These are phyloP conservation scores for Isatis tinctoria DNA, from an alignment of 345 rosid species.

Conservation along the genomic window DNA sequence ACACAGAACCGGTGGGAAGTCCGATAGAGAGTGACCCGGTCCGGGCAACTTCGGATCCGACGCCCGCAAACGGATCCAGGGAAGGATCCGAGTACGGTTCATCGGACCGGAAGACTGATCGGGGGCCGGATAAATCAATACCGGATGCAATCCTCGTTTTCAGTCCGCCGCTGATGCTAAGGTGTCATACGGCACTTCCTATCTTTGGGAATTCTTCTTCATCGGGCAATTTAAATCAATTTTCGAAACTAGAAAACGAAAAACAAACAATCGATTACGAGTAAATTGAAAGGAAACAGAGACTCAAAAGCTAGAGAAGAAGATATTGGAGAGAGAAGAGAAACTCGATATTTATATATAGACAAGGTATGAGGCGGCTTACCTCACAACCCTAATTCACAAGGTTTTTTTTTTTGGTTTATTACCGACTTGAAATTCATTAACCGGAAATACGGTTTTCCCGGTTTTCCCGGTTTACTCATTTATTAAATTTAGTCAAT, in stretches of 20 bases:
- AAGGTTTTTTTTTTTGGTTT: too few species aligned
- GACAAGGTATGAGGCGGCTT: background rate
- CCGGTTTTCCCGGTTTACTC: background rate
- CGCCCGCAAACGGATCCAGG: background rate
- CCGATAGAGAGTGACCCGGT: background rate
- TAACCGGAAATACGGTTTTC: background rate
- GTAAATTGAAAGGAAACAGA: background rate
- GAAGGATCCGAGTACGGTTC: slow-evolving; percentile 1
- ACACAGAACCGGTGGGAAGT: slow-evolving; percentile 27
- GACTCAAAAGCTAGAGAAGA: background rate
- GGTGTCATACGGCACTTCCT: slow-evolving; percentile 78
- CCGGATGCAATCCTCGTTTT: slow-evolving; percentile 4
- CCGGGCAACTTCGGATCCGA: background rate
- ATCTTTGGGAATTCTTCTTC: slow-evolving; percentile 51
- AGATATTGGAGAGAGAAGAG: background rate
- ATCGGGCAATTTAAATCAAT: slow-evolving; percentile 1
- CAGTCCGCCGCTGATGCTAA: slow-evolving; percentile 33
- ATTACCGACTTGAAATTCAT: background rate
- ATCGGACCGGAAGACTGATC: background rate
- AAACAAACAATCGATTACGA: too few species aligned
- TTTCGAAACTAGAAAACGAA: background rate
- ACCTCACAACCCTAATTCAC: background rate
- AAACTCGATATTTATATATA: background rate
- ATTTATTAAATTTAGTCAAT: background rate
- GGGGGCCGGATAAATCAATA: slow-evolving; percentile 9